phyloP scores from a whole-genome alignment of 164 flowering plant genomes.

The Annona cherimola region DNA sequence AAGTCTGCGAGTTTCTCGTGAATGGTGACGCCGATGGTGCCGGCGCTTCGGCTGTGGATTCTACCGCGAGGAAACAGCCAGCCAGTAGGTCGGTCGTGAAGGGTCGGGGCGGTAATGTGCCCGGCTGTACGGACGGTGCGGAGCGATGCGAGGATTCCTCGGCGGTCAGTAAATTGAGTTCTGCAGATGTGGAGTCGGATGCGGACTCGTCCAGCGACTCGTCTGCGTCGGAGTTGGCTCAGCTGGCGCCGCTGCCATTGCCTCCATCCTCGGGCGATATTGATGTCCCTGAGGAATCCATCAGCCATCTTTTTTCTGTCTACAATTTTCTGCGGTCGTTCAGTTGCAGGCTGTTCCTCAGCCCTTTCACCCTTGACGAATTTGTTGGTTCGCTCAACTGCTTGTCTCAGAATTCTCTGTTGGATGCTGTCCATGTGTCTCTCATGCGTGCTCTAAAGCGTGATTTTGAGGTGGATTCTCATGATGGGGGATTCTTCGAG shows the following conservation, averaged over 20 bases:
- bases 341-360: slow-evolving; percentile 56
- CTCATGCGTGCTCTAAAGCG: slow-evolving; percentile 59
- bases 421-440: slow-evolving; percentile 78
- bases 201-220: slow-evolving; percentile 60
- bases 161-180: slow-evolving; percentile 24
- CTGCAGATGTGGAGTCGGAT: slow-evolving; percentile 19
- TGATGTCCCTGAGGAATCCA: slow-evolving; percentile 72
- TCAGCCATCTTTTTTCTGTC: slow-evolving; percentile 70
- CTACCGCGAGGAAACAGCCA: slow-evolving; percentile 31
- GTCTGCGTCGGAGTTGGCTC: slow-evolving; percentile 33
- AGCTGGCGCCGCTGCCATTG: slow-evolving; percentile 45
- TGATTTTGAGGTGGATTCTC: slow-evolving; percentile 52
- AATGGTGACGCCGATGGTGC: slow-evolving; percentile 16
- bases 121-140: slow-evolving; percentile 10
- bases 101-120: not conserved
- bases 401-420: slow-evolving; percentile 48
- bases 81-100: slow-evolving; percentile 33
- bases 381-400: slow-evolving; percentile 84
- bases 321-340: slow-evolving; percentile 80
- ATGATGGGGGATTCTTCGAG: slow-evolving; percentile 50
- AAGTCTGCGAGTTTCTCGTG: slow-evolving; percentile 39
- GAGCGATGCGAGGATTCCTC: slow-evolving; percentile 21
- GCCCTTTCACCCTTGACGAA: slow-evolving; percentile 83
- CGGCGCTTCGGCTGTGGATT: not conserved
- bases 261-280: slow-evolving; percentile 80